A percentile compares a stretch with the other conserved stretches of the same genome.
Conservation (phyloP, 2,329 filamentous ascomycete genomes). For the Colletotrichum tabaci region DNA sequence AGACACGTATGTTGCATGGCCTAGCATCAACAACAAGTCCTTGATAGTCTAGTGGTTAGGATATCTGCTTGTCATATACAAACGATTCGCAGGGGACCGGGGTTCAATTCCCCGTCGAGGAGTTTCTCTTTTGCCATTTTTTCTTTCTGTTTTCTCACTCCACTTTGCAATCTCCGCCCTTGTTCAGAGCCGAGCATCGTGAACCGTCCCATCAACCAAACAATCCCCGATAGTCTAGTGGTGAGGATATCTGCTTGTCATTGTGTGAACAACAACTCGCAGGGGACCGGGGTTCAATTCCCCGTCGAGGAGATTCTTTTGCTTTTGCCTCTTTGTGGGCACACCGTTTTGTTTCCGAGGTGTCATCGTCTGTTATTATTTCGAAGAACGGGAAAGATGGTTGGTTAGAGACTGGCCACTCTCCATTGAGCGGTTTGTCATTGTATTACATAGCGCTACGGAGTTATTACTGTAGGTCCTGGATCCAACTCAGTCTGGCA, state of each 20-base stretch:
- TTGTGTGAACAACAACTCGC: neutral
- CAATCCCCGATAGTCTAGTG: slow-evolving; percentile 40
- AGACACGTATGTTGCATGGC: too few relatives aligned
- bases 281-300: slow-evolving; percentile 41
- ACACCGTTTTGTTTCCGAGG: too few relatives aligned
- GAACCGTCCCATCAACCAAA: neutral
- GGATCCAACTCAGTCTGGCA: too few relatives aligned
- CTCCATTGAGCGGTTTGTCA: too few relatives aligned
- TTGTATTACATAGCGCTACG: too few relatives aligned
- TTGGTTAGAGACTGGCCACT: too few relatives aligned
- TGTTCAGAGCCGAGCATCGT: too few relatives aligned
- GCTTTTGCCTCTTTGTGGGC: too few relatives aligned
- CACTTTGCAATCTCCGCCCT: too few relatives aligned
- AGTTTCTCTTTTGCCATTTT: neutral
- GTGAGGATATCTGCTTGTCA: slow-evolving; percentile 41
- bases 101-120: slow-evolving; percentile 43
- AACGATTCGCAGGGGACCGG: slow-evolving; percentile 38
- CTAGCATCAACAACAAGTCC: slow-evolving; percentile 18
- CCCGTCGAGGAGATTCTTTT: slow-evolving; percentile 32
- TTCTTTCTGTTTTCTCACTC: neutral
- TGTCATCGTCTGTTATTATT: too few relatives aligned
- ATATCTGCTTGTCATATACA: slow-evolving; percentile 38
- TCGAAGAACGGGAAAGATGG: too few relatives aligned
- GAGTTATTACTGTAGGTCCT: too few relatives aligned
- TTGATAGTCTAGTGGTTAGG: slow-evolving; percentile 42